Conservation (phyloP, 1,284 basidiomycete species). For the Mycena citricolor region DNA sequence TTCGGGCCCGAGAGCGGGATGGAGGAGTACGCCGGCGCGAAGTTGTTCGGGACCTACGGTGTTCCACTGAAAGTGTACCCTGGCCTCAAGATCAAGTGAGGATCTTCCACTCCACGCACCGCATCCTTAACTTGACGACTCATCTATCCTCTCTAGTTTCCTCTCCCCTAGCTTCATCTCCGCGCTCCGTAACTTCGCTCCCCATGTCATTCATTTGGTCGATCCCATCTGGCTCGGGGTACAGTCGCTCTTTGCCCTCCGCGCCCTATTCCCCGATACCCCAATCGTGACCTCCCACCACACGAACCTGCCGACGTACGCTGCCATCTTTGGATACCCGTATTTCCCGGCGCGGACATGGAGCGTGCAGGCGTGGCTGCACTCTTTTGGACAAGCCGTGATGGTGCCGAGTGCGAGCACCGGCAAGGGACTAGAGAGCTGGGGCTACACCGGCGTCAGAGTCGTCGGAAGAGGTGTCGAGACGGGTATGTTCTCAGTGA, state of each 20-base stretch:
- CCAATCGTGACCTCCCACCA: constrained; percentile 17
- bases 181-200: constrained; percentile 11
- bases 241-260: constrained; percentile 11
- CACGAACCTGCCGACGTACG: constrained; percentile 20
- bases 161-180: constrained; percentile 10
- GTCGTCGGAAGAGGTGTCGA: constrained; percentile 8
- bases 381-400: constrained; percentile 1
- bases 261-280: constrained; percentile 5
- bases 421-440: no score
- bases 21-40: constrained; percentile 12
- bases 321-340: constrained; percentile 16
- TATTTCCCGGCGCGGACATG: constrained; percentile 10
- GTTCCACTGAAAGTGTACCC: constrained; percentile 17
- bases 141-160: constrained; percentile 2
- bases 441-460: not conserved
- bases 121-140: no score
- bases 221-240: constrained; percentile 23
- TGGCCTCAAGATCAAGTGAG: constrained; percentile 14
- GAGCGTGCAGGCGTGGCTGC: constrained; percentile 3
- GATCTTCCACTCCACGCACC: not conserved
- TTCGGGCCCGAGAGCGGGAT: constrained; percentile 16
- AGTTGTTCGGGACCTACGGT: constrained; percentile 11
- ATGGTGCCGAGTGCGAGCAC: constrained; percentile 11
- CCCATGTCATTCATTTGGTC: constrained; percentile 17
- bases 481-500: constrained; percentile 1